Conservation (phyloP, 1,284 basidiomycete genomes). For the Abortiporus biennis region DNA sequence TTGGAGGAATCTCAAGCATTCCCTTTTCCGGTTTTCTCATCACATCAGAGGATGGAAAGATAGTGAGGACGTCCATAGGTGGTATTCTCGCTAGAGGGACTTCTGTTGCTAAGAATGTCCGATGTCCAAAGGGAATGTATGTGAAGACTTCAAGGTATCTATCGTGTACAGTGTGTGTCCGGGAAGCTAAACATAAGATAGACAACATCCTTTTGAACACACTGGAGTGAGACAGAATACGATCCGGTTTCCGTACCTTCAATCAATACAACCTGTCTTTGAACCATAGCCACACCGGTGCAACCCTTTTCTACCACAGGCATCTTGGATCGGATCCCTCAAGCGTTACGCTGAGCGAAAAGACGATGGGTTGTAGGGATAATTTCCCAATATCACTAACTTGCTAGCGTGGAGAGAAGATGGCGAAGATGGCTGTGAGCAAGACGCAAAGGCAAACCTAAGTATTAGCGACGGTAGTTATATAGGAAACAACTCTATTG, state of each 20-base stretch:
- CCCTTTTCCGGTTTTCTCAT: slow-evolving; percentile 34
- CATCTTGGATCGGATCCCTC: neutral
- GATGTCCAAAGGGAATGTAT: slow-evolving; percentile 53
- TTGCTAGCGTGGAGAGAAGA: neutral
- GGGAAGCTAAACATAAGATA: slow-evolving; percentile 34
- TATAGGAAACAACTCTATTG: neutral
- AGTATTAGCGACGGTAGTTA: neutral
- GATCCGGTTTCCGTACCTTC: slow-evolving; percentile 40
- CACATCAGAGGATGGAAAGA: slow-evolving; percentile 41
- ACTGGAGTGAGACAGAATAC: slow-evolving; percentile 1
- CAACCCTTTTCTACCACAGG: slow-evolving; percentile 48
- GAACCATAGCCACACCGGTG: slow-evolving; percentile 59
- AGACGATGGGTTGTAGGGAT: too few species aligned
- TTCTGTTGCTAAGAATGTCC: slow-evolving; percentile 51
- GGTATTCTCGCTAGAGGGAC: slow-evolving; percentile 55
- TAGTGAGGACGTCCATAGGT: slow-evolving; percentile 45
- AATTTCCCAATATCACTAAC: neutral
- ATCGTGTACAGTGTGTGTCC: slow-evolving; percentile 44
- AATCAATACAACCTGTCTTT: slow-evolving; percentile 57
- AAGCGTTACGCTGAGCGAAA: neutral
- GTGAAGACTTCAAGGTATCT: slow-evolving; percentile 57
- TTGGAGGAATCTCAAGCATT: slow-evolving; percentile 54
- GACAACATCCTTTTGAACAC: neutral
- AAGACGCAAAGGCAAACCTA: neutral
- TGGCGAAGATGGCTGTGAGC: neutral